phyloP scores from a whole-genome alignment of 176 grass and related monocot genomes.

The Oryza meridionalis region DNA sequence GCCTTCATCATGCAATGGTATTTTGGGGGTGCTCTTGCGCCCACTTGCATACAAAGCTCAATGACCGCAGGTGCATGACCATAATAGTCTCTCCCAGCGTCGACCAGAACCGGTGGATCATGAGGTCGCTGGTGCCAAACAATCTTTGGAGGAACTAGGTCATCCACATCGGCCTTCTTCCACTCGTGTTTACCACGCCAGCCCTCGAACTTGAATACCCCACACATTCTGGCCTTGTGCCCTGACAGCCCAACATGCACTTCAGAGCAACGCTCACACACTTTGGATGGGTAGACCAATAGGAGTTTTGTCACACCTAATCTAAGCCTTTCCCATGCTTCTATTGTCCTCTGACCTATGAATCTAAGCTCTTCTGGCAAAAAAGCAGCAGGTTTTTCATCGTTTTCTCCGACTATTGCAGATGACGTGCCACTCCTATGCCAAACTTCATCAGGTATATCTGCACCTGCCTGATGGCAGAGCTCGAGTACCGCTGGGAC shows the following conservation, averaged over 20 bases:
- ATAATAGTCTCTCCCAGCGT: conserved; percentile 65
- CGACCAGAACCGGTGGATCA: conserved; percentile 70
- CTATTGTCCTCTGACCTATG: conserved; percentile 68
- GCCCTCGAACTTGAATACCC: conserved; percentile 76
- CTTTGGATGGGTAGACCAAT: conserved; percentile 85
- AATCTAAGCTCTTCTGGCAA: conserved; percentile 48
- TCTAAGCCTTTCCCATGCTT: conserved; percentile 86
- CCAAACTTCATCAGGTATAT: conserved; percentile 47
- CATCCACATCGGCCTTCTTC: conserved; percentile 77
- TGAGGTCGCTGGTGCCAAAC: conserved; percentile 88
- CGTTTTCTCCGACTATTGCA: not conserved
- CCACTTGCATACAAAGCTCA: conserved; percentile 75
- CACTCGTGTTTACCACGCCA: conserved; percentile 85
- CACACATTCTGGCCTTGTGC: conserved; percentile 86
- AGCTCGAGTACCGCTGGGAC: conserved; percentile 83
- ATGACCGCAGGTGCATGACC: conserved; percentile 88
- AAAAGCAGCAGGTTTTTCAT: conserved; percentile 23
- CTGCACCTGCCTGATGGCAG: conserved; percentile 83
- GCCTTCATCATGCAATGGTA: conserved; percentile 88
- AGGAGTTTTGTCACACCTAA: conserved; percentile 76
- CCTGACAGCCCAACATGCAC: conserved; percentile 78
- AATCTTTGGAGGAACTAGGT: conserved; percentile 73
- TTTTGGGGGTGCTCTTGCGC: conserved; percentile 60
- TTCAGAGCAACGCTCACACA: conserved; percentile 81
- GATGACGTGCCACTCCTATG: conserved; percentile 14